These are phyloP conservation scores for Xerocomus amazonicus DNA, from an alignment of 1,284 basidiomycete genomes.

Conservation along the genomic window DNA sequence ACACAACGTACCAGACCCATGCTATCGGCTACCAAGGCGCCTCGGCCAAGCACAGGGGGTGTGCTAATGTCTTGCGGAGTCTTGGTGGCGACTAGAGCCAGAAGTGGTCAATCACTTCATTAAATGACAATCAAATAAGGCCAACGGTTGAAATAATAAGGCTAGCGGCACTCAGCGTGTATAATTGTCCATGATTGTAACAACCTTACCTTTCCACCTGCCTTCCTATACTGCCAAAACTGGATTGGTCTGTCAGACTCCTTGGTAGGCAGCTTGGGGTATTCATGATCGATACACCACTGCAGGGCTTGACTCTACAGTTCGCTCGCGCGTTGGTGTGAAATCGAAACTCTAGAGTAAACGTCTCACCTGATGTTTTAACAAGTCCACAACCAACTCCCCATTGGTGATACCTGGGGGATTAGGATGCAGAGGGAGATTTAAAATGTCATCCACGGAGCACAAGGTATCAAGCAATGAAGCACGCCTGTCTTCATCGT, in stretches of 20 bases:
- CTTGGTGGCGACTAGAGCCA: slow-evolving; percentile 65
- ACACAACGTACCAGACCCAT: slow-evolving; percentile 63
- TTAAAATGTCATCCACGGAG: slow-evolving; percentile 64
- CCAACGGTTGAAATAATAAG: slow-evolving; percentile 67
- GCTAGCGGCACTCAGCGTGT: slow-evolving; percentile 30
- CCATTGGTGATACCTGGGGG: slow-evolving; percentile 67
- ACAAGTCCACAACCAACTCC: slow-evolving; percentile 63
- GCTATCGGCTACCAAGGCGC: slow-evolving; percentile 83
- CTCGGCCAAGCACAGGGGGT: slow-evolving; percentile 69
- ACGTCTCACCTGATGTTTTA: slow-evolving; percentile 70
- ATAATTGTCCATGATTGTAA: not conserved
- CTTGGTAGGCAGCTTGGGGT: slow-evolving; percentile 64
- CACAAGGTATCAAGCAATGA: slow-evolving; percentile 68
- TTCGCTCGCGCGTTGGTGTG: slow-evolving; percentile 3
- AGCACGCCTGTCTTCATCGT: slow-evolving; percentile 69
- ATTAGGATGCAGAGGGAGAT: slow-evolving; percentile 58
- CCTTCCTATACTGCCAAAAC: slow-evolving; percentile 76
- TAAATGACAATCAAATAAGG: slow-evolving; percentile 4
- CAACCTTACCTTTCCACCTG: slow-evolving; percentile 45
- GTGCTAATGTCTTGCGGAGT: slow-evolving; percentile 57
- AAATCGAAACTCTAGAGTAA: slow-evolving; percentile 8
- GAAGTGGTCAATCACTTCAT: not conserved
- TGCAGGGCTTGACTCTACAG: slow-evolving; percentile 66
- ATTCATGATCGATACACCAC: slow-evolving; percentile 79
- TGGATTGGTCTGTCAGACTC: slow-evolving; percentile 75